These are phyloP conservation scores for Geosmithia putterillii DNA, from an alignment of 2,329 filamentous ascomycete genomes.

Conservation along the genomic window DNA sequence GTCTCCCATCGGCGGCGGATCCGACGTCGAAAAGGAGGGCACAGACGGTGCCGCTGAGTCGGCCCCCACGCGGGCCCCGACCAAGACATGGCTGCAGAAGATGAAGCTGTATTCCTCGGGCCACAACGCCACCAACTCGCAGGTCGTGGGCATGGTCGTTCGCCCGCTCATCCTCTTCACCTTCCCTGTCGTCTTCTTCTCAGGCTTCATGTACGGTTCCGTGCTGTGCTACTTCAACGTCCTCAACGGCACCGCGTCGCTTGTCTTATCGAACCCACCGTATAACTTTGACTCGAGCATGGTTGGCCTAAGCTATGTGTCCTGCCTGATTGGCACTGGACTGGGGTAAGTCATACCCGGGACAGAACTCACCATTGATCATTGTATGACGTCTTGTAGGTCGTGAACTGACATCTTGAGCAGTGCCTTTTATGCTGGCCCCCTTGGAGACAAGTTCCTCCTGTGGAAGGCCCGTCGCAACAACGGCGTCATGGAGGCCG, in stretches of 20 bases:
- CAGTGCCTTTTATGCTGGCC: slow-evolving; percentile 10
- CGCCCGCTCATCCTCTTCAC: slow-evolving; percentile 27
- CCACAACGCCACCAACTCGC: not conserved
- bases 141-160: slow-evolving; percentile 10
- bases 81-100: not conserved
- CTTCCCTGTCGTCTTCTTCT: slow-evolving; percentile 29
- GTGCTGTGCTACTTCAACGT: slow-evolving; percentile 16
- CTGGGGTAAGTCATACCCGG: not conserved
- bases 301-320: slow-evolving; percentile 1
- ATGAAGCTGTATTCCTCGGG: not conserved
- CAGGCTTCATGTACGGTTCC: slow-evolving; percentile 27
- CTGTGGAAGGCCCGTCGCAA: slow-evolving; percentile 25
- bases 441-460: slow-evolving; percentile 22
- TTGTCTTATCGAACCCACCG: slow-evolving; percentile 14
- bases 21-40: not conserved
- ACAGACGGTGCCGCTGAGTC: not conserved
- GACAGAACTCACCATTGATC: no score
- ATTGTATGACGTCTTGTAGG: slow-evolving; percentile 3
- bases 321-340: slow-evolving; percentile 1
- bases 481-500: slow-evolving; percentile 25
- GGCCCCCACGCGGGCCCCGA: no score
- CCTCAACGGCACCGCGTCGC: slow-evolving; percentile 9
- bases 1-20: not conserved
- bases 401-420: no score
- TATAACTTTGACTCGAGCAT: slow-evolving; percentile 15